These are phyloP conservation scores for Colletotrichum trifolii DNA, from an alignment of 2,329 filamentous ascomycete genomes.

Conservation along the genomic window DNA sequence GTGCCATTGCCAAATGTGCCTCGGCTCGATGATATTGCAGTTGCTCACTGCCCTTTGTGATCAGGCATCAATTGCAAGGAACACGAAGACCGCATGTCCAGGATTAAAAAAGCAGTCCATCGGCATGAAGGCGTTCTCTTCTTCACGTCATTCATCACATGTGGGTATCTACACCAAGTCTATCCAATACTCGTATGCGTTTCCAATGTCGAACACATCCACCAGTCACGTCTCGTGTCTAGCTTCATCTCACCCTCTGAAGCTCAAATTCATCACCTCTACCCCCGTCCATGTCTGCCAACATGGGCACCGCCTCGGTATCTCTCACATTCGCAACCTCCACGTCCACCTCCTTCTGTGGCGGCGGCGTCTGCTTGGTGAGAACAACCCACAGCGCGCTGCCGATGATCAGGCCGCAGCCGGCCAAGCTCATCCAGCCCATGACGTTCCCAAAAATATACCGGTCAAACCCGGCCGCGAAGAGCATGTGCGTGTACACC, in stretches of 20 bases:
- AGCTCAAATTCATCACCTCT: conserved; percentile 40
- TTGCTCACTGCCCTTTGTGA: too few species aligned
- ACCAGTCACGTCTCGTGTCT: neutral
- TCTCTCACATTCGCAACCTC: conserved; percentile 43
- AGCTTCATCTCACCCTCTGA: conserved; percentile 7
- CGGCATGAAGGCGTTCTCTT: too few species aligned
- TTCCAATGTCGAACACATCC: neutral
- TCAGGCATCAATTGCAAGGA: too few species aligned
- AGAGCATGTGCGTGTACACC: conserved; percentile 69
- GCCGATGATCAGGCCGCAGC: conserved; percentile 64
- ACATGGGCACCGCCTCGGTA: conserved; percentile 54
- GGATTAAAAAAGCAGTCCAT: too few species aligned
- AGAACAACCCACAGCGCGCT: conserved; percentile 63
- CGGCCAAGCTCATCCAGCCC: conserved; percentile 59
- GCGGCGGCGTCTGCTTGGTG: conserved; percentile 51
- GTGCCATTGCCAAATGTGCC: too few species aligned
- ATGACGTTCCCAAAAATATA: conserved; percentile 64
- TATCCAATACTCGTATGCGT: too few species aligned
- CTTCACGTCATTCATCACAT: too few species aligned
- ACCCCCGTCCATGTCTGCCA: conserved; percentile 45
- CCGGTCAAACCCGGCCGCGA: conserved; percentile 63
- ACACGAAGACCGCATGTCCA: too few species aligned
- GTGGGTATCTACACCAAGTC: too few species aligned
- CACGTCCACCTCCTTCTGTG: conserved; percentile 44
- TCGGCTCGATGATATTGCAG: too few species aligned